Conservation (phyloP, 768 basidiomycete genomes). For the Boletales sp. region DNA sequence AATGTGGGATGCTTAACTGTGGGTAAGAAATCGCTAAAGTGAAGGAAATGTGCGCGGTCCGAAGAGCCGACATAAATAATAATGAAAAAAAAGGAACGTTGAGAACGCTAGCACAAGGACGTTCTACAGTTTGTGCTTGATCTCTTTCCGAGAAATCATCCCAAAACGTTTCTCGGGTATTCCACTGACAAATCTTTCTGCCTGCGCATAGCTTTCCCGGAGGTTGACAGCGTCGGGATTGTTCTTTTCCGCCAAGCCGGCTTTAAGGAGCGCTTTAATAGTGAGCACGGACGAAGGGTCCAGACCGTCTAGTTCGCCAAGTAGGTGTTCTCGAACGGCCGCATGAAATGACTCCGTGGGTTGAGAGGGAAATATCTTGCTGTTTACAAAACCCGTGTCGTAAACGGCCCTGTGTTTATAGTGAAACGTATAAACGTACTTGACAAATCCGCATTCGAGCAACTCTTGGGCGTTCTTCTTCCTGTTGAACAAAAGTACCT, state of each 20-base stretch:
- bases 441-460: conserved; percentile 58
- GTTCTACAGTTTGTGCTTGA: conserved; percentile 57
- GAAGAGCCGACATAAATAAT: no score
- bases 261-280: conserved; percentile 51
- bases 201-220: conserved; percentile 70
- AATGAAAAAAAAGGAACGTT: no score
- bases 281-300: conserved; percentile 51
- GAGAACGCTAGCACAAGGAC: no score
- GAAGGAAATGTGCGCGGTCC: not conserved
- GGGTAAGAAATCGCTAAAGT: not conserved
- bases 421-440: conserved; percentile 36
- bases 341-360: conserved; percentile 50
- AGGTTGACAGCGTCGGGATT: conserved; percentile 62
- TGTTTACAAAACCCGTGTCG: conserved; percentile 22
- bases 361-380: conserved; percentile 58
- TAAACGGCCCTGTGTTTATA: not conserved
- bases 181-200: conserved; percentile 59
- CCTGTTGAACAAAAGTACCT: conserved; percentile 67
- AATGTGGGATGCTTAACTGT: not conserved
- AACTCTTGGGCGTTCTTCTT: conserved; percentile 60
- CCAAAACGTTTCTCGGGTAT: conserved; percentile 51
- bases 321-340: conserved; percentile 46
- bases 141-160: conserved; percentile 58
- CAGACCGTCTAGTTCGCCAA: conserved; percentile 55
- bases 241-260: conserved; percentile 58